These are phyloP conservation scores for Croton setiger DNA, from an alignment of 441 rosid species.

Conservation along the genomic window DNA sequence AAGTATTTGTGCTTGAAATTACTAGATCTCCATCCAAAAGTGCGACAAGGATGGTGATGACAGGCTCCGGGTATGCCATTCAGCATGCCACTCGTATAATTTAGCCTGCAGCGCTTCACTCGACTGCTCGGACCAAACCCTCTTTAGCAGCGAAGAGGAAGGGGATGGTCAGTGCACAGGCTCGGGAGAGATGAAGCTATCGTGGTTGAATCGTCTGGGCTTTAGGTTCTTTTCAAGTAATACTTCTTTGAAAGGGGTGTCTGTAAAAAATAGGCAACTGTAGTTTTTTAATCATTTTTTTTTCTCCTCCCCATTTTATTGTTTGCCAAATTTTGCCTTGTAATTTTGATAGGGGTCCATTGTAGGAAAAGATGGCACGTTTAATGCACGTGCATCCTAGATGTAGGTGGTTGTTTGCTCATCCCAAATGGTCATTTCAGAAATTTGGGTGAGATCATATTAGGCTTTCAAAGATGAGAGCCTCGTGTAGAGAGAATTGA, in stretches of 20 bases:
- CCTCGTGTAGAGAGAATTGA: conserved; percentile 44
- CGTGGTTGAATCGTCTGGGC: conserved; percentile 50
- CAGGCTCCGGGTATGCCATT: conserved; percentile 88
- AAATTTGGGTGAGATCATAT: conserved; percentile 30
- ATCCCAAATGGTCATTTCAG: conserved; percentile 28
- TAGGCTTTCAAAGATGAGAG: conserved; percentile 51
- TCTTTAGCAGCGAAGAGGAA: conserved; percentile 77
- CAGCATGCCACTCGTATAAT: conserved; percentile 92
- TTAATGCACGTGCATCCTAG: conserved; percentile 27
- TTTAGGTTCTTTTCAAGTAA: conserved; percentile 45
- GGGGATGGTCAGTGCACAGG: conserved; percentile 90
- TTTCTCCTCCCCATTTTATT: background rate
- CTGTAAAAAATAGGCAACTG: conserved; percentile 63
- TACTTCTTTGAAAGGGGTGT: conserved; percentile 32
- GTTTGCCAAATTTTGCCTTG: conserved; percentile 28
- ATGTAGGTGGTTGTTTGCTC: conserved; percentile 30
- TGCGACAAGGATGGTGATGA: conserved; percentile 92
- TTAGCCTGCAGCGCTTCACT: conserved; percentile 93
- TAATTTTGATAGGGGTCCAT: conserved; percentile 41
- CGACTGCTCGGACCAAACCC: conserved; percentile 95
- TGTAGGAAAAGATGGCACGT: conserved; percentile 40
- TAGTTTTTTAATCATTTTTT: conserved; percentile 22
- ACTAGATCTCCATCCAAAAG: conserved; percentile 95
- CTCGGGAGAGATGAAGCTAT: conserved; percentile 49
- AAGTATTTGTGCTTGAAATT: background rate